Evolutionary conservation across 1,139 yeast species (phyloP), one percentile per base, ranked within the genome.

Genomic region (Suhomyces coccinellae): DNA sequence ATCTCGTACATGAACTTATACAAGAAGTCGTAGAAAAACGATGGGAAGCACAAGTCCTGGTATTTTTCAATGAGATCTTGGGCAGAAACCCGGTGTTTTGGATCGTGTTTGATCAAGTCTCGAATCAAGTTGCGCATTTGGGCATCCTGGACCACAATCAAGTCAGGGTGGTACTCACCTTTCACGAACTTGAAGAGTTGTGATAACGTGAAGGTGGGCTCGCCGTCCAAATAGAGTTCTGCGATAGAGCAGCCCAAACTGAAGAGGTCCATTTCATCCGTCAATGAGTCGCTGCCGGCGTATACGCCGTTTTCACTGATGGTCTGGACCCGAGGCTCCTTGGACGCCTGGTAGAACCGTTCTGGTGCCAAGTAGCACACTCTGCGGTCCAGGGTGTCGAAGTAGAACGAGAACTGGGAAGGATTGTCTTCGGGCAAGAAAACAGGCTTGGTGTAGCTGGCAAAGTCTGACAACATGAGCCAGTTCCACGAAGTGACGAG

Each of bases 311-410:
- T 59, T 22, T 71, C 69, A 12, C 64, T 63, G 33, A 59, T 46
- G n/a, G 47, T 55, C 17, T 52, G 50, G 42, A 56, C 43, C 40
- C 55, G 43, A 13, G 53, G 43, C n/a, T 52, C 40, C 26, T 57
- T 53, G 13, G 45, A 45, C 4, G 71, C 61, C 38, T 62, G 62
- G 46, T 79, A 71, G 59, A 95, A 93, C 51, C 99, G 68, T 61
- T 95, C 99, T 0, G 99, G 99, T 0, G 99, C 98, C 41, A 95
- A 66, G 62, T 91, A 93, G 64, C 99, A 93, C 3, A 83, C 80
- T 56, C 97, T 74, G 52, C 98, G 72, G 58, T 82, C 89, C 2
- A 96, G 87, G 4, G 93, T 87, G 65, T 93, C 98, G 61, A 90
- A 95, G 62, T 84, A 95, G 59, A 91, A 93, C 0, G 95, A 83